Percentiles rank a stretch among this genome's conserved stretches.
phyloP scores from a whole-genome alignment of 352 stramenopile genomes.

The Globisporangium iwayamae region DNA sequence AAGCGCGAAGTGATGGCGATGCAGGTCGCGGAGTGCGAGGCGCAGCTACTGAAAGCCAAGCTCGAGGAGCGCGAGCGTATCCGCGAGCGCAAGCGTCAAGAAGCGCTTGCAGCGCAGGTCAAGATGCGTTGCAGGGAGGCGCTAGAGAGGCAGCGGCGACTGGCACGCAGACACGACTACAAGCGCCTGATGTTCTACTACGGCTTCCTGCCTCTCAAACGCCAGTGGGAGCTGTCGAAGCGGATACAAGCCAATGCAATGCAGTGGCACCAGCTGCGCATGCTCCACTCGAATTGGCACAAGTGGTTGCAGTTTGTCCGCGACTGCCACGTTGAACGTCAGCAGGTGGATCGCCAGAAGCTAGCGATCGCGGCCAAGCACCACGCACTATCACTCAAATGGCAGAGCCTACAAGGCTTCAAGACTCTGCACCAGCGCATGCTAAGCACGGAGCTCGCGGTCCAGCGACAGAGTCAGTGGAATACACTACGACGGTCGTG shows the following conservation, averaged over 20 bases:
- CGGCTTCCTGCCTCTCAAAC: constrained; percentile 39
- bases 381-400: constrained; percentile 18
- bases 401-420: constrained; percentile 18
- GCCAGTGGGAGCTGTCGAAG: constrained; percentile 22
- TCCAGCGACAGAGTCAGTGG: constrained; percentile 32
- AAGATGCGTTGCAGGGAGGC: constrained; percentile 33
- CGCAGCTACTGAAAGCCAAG: constrained; percentile 33
- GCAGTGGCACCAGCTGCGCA: constrained; percentile 43
- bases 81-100: constrained; percentile 35
- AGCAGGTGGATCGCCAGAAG: constrained; percentile 23
- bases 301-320: constrained; percentile 37
- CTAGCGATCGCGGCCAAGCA: constrained; percentile 21
- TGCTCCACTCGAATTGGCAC: constrained; percentile 36
- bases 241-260: constrained; percentile 30
- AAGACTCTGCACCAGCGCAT: constrained; percentile 18
- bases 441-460: constrained; percentile 18
- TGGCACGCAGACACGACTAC: constrained; percentile 29
- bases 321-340: constrained; percentile 15
- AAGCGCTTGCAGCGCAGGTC: constrained; percentile 24
- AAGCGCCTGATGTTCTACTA: constrained; percentile 48
- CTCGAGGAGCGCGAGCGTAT: constrained; percentile 34
- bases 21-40: constrained; percentile 41
- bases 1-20: constrained; percentile 36
- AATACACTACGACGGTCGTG: constrained; percentile 27
- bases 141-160: constrained; percentile 23